Percentiles rank a stretch among this genome's conserved stretches.
These are phyloP conservation scores for Xylariaceae sp. DNA, from an alignment of 2,329 filamentous ascomycete species.

Conservation along the genomic window DNA sequence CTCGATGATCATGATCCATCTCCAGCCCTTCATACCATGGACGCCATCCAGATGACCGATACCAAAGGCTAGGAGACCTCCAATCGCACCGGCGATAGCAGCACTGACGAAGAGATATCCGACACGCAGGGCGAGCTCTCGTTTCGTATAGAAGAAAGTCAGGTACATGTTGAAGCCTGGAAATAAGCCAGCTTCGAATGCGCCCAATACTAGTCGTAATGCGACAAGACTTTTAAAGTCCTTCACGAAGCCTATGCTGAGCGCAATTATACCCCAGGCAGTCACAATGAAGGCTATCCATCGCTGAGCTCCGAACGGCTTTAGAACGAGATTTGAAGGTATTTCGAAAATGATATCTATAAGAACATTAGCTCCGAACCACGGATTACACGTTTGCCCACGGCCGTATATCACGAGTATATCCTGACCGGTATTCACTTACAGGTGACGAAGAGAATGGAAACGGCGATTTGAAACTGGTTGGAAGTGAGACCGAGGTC, in stretches of 20 bases:
- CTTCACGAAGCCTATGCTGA: constrained; percentile 61
- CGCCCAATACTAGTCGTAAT: constrained; percentile 62
- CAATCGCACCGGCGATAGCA: constrained; percentile 65
- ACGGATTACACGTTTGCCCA: not conserved
- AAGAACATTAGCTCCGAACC: not conserved
- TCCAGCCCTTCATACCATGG: constrained; percentile 61
- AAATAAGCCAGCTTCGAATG: constrained; percentile 39
- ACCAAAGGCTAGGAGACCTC: constrained; percentile 67
- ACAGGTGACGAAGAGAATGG: constrained; percentile 62
- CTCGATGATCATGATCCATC: constrained; percentile 63
- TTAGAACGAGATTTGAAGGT: constrained; percentile 60
- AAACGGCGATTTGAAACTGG: constrained; percentile 65
- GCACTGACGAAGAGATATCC: constrained; percentile 68
- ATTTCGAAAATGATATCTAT: constrained; percentile 53
- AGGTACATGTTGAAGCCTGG: constrained; percentile 38
- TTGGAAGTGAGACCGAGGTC: constrained; percentile 56
- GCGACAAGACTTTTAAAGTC: constrained; percentile 62
- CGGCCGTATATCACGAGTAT: not conserved
- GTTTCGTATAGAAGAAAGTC: constrained; percentile 71
- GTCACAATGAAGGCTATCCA: constrained; percentile 62
- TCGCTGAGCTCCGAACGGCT: constrained; percentile 55
- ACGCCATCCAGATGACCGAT: constrained; percentile 69
- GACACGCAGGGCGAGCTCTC: constrained; percentile 65
- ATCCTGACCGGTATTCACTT: constrained; percentile 24
- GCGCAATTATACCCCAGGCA: constrained; percentile 64